Evolutionary conservation across 345 rosid genomes (phyloP).

Genomic region (Camelina laxa): DNA sequence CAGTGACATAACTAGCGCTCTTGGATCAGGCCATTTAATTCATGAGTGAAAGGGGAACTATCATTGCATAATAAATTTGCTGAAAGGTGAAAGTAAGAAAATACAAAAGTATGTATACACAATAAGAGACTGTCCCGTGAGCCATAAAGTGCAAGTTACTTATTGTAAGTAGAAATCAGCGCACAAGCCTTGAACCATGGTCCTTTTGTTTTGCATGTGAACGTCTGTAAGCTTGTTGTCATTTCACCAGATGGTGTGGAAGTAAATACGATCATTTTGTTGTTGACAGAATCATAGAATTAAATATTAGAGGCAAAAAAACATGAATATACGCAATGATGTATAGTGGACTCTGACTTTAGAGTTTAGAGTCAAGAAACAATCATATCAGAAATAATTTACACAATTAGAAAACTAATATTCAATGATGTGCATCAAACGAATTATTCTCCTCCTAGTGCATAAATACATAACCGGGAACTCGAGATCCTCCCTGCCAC

Average conservation of each 20-base stretch:
- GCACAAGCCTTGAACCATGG: neutral
- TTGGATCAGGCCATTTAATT: too few relatives aligned
- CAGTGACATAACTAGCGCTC: neutral
- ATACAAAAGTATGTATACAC: too few relatives aligned
- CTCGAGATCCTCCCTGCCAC: conserved; percentile 8
- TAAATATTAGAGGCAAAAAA: too few relatives aligned
- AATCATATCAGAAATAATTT: neutral
- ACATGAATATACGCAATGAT: neutral
- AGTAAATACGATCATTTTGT: too few relatives aligned
- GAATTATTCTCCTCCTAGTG: neutral
- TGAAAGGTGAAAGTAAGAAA: neutral
- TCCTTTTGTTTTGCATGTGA: neutral
- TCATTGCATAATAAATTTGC: too few relatives aligned
- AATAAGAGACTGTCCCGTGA: too few relatives aligned
- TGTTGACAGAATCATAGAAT: too few relatives aligned
- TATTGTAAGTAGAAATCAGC: neutral
- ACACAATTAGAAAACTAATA: conserved; percentile 4
- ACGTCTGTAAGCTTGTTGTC: neutral
- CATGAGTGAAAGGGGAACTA: too few relatives aligned
- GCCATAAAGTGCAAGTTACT: too few relatives aligned
- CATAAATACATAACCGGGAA: neutral
- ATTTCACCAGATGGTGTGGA: neutral
- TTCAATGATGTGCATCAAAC: too few relatives aligned
- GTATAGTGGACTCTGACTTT: too few relatives aligned
- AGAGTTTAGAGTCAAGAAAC: too few relatives aligned